Base-by-base conservation (phyloP, 352 stramenopile genomes). In the Phytophthora cactorum region DNA sequence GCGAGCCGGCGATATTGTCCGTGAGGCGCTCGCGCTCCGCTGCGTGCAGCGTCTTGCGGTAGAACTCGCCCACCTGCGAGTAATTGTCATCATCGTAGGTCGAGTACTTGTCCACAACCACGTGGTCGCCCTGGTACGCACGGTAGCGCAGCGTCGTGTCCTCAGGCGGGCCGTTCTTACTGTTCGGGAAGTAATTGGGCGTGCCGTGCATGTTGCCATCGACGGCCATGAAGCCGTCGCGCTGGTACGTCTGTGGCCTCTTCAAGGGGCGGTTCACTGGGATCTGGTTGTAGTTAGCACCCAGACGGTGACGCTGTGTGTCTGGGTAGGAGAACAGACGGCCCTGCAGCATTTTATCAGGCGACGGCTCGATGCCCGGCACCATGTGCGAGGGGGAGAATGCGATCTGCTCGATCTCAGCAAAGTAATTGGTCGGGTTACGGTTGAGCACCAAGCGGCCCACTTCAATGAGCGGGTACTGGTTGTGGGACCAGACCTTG, bases 361-460 rank as follows among this genome's bases (percentile, higher is more conserved):
- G 63, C 28, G 72, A 82, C 4, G 91, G 84, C 56, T 97, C 89
- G 51, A 98, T 94, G n/a, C 93, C 92, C 1, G 93, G 91, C 36
- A 98, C 84, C 70, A 98, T 81, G 67, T 98, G 88, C 31, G 86
- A 84, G n/a, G 93, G 93, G 6, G 85, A 88, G 75, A 98, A 98
- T 7, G 93, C 92, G 7, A 97, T 66, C 63, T 98, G 93, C 78
- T 98, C 93, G 5, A 98, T 87, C 74, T 98, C 90, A n/a, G 89
- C 89, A 66, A 97, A 97, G 77, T 98, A 98, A 74, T 98, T 97
- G 36, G 81, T 75, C 22, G 93, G 93, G 69, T 98, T 98, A 50
- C 86, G 78, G 78, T 98, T 97, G 5, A 98, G 79, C 31, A 97
- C 91, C 22, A 98, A 75, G 9, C 79, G 69, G 0, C 93, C 93